phyloP scores from a whole-genome alignment of 2,329 filamentous ascomycete genomes.

The Exophiala phaeomuriformis region DNA sequence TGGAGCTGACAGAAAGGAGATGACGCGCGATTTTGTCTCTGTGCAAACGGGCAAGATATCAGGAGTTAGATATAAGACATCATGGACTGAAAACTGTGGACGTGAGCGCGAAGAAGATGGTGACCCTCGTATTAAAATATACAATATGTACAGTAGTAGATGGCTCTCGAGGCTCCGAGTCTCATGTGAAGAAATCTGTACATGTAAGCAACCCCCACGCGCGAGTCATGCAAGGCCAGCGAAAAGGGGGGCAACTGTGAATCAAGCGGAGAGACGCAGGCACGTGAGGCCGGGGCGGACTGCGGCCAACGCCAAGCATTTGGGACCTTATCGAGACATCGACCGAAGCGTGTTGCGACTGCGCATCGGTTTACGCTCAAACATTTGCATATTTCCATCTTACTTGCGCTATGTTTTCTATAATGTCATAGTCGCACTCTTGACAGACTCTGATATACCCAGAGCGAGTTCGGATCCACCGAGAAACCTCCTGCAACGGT shows the following conservation, averaged over 20 bases:
- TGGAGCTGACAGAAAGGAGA: too few relatives aligned
- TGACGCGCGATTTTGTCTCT: too few relatives aligned
- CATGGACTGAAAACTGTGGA: too few relatives aligned
- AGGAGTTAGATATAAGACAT: too few relatives aligned
- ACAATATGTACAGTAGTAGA: too few relatives aligned
- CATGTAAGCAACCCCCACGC: not conserved
- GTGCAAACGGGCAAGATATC: too few relatives aligned
- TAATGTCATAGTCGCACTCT: not conserved
- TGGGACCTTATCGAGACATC: slow-evolving; percentile 12
- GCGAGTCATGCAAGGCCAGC: not conserved
- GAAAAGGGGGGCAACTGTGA: not conserved
- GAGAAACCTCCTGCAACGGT: not conserved
- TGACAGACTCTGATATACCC: not conserved
- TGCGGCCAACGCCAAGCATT: slow-evolving; percentile 3
- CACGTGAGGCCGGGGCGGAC: slow-evolving; percentile 3
- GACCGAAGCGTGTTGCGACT: slow-evolving; percentile 1
- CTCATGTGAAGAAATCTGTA: too few relatives aligned
- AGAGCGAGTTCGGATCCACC: slow-evolving; percentile 1
- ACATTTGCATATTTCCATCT: slow-evolving; percentile 4
- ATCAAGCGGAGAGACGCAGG: not conserved
- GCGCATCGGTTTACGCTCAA: slow-evolving; percentile 5
- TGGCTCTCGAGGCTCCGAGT: too few relatives aligned
- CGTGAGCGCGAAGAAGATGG: too few relatives aligned
- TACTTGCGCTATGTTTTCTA: not conserved
- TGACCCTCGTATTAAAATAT: too few relatives aligned